A percentile compares a stretch with the other conserved stretches of the same genome.
Conservation (phyloP, 164 flowering plant species). For the Warburgia ugandensis region DNA sequence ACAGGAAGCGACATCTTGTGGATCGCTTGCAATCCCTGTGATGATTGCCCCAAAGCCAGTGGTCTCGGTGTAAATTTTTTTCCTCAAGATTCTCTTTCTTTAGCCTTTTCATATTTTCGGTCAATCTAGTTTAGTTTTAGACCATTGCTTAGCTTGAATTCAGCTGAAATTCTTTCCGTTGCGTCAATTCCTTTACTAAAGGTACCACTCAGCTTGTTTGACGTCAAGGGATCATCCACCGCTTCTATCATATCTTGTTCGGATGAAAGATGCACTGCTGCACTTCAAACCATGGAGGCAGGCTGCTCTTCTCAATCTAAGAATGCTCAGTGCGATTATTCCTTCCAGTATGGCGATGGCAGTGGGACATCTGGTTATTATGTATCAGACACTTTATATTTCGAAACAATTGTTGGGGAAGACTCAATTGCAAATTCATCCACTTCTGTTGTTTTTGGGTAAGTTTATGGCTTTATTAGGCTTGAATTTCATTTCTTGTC, state of each 20-base stretch:
- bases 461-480: too few species aligned
- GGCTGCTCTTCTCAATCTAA: slow-evolving; percentile 31
- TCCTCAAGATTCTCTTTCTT: background rate
- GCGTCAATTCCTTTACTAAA: slow-evolving; percentile 17
- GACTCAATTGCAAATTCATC: slow-evolving; percentile 50
- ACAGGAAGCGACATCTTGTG: slow-evolving; percentile 96
- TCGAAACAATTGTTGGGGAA: slow-evolving; percentile 43
- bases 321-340: slow-evolving; percentile 51
- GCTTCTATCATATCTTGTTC: slow-evolving; percentile 55
- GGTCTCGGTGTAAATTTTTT: slow-evolving; percentile 59
- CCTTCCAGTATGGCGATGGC: slow-evolving; percentile 93
- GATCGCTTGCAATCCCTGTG: slow-evolving; percentile 76
- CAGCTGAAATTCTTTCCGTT: background rate
- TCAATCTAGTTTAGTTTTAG: background rate
- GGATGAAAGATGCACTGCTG: slow-evolving; percentile 48
- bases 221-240: slow-evolving; percentile 62
- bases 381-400: slow-evolving; percentile 57
- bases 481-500: too few species aligned
- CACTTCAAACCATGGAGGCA: slow-evolving; percentile 56
- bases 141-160: background rate
- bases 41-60: slow-evolving; percentile 71
- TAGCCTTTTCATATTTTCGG: background rate
- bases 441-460: slow-evolving; percentile 80
- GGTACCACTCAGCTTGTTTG: slow-evolving; percentile 61
- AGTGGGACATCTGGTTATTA: slow-evolving; percentile 88